Base-by-base conservation (phyloP, 2,329 filamentous ascomycete genomes). In the Aspergillus fumigatiaffinis region DNA sequence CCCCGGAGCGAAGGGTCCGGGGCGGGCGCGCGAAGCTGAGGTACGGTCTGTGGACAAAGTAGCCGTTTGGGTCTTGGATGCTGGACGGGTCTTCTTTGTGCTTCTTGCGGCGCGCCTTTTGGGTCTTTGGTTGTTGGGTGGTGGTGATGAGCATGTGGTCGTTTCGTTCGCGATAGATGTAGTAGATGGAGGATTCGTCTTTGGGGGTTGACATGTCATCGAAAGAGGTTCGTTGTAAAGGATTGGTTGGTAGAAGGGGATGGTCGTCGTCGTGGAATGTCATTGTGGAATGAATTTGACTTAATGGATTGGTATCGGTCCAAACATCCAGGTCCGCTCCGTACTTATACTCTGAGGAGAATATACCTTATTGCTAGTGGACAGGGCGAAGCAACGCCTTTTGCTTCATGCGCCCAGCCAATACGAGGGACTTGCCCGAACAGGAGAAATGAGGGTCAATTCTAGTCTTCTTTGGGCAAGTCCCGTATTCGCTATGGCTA, bases 31-130 rank as follows among this genome's bases (percentile, higher is more conserved):
- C 51, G 23, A 63, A 63, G 14, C 53, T 42, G 4, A 57, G 28
- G 14, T 21, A 44, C 1, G 60, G 60, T 2, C 49, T 42, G 41
- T 63, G 61, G 4, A 62, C 29, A n/a, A 57, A 62, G 50, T 57
- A 65, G 51, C 54, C 38, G 21, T 14, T 44, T 50, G 41, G 38
- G 20, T 25, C 26, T 14, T 56, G 38, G 10, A 20, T 4, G 20
- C 9, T 26, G 20, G 51, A 32, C 29, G 50, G 41, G 3, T 47
- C 51, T 26, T 41, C 48, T 7, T 26, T 41, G 38, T 10, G 60
- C 46, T 21, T 55, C 17, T 14, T 44, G 14, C 9, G 14, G 9
- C 20, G 26, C n/a, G 12, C 10, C 26, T 21, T 42, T 21, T 50
- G 21, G 44, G 50, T 28, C 10, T 52, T 38, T 52, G 47, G 41